Base-by-base conservation (phyloP, 805 yeast species). In the Lachancea dasiensis region DNA sequence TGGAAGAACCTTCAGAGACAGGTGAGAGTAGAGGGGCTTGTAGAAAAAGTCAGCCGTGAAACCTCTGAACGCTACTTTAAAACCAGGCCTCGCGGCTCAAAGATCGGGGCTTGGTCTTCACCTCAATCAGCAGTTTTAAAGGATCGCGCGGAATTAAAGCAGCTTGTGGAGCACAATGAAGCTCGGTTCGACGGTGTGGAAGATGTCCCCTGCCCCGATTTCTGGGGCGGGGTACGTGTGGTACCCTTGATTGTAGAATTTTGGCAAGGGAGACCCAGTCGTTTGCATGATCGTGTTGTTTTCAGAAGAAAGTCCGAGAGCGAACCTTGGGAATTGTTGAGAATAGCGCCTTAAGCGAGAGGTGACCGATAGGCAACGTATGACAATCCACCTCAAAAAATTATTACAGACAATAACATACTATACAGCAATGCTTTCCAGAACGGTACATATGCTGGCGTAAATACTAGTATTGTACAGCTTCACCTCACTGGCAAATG, bases 91-190 rank as follows among this genome's bases (percentile, higher is more conserved):
- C 70, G 95, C 41, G 97, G 94, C 5, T 83, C 95, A 21, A 79
- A 83, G 56, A 78, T 92, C 44, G 97, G 98, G 21, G 98, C 98
- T 0, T 89, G 96, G 95, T 83, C 97, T 0, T 81, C 94, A 20
- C 94, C 95, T 3, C 98, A 92, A 67, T 77, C 89, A 23, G 69
- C 73, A 38, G 70, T 67, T 3, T 68, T 89, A 25, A 51, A 56
- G 10, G 60, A 67, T 29, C 69, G 96, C 46, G 73, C 73, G 11
- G 83, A 75, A 49, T 73, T 90, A 43, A 83, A 87, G 25, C 52
- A 56, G 0, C 51, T 69, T 11, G 76, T 76, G 36, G 54, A 60
- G 8, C 56, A 66, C 19, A 70, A 65, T 43, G 79, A 69, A 39
- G 63, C 70, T 39, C 70, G 77, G 56, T 86, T 85, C 45, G 73